A percentile compares a stretch with the other conserved stretches of the same genome.
phyloP scores from a whole-genome alignment of 257 asterid species.

The Linaria vulgaris region DNA sequence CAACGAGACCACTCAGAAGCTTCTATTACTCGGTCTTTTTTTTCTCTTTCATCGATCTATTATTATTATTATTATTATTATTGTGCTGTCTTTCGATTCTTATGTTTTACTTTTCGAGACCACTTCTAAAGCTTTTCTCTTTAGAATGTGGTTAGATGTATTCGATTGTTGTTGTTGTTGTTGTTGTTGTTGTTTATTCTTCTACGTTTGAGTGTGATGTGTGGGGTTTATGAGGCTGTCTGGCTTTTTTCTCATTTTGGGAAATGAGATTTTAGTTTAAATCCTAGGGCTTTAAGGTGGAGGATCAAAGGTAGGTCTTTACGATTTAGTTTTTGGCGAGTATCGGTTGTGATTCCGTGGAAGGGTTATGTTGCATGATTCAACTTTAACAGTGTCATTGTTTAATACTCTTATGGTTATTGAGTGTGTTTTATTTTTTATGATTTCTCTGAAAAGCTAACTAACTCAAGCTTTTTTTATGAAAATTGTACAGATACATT shows the following conservation, averaged over 20 bases:
- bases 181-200: neutral
- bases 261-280: neutral
- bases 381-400: conserved; percentile 1
- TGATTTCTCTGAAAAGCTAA: conserved; percentile 20
- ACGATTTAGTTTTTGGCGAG: neutral
- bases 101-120: neutral
- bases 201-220: conserved; percentile 3
- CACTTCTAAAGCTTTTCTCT: too few species aligned
- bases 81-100: neutral
- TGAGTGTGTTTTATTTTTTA: neutral
- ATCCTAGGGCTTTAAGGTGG: conserved; percentile 9
- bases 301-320: neutral
- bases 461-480: conserved; percentile 29
- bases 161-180: conserved; percentile 2
- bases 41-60: neutral
- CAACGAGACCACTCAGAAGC: conserved; percentile 84
- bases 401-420: neutral
- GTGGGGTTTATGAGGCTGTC: conserved; percentile 2
- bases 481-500: conserved; percentile 63
- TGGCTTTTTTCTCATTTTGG: conserved; percentile 1
- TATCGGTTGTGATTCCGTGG: neutral
- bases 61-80: too few species aligned
- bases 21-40: conserved; percentile 63
- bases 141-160: conserved; percentile 15
- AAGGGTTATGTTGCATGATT: neutral